phyloP scores from a whole-genome alignment of 2,329 filamentous ascomycete genomes.

The Fusarium sp. region DNA sequence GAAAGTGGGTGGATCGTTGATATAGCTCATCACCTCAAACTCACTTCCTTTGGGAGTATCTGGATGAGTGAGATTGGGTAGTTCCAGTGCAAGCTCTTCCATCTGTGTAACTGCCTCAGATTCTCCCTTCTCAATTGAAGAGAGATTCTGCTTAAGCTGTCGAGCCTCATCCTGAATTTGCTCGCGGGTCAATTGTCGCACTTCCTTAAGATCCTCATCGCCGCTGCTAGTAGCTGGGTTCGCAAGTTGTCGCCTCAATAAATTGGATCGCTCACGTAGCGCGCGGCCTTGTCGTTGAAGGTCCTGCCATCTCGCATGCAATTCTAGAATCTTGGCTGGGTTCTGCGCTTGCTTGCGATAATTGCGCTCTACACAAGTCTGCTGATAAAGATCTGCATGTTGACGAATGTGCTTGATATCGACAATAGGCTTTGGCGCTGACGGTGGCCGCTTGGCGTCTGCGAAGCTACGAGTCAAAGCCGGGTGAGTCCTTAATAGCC shows the following conservation, averaged over 20 bases:
- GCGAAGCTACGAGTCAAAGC: constrained; percentile 39
- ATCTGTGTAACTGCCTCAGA: constrained; percentile 72
- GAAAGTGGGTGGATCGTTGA: constrained; percentile 75
- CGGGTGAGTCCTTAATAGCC: constrained; percentile 10
- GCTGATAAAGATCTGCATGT: constrained; percentile 81
- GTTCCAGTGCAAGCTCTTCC: constrained; percentile 75
- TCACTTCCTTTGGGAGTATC: constrained; percentile 78
- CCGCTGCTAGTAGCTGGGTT: constrained; percentile 61
- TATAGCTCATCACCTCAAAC: constrained; percentile 75
- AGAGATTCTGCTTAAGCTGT: constrained; percentile 70
- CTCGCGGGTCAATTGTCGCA: constrained; percentile 57
- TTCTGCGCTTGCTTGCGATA: constrained; percentile 70
- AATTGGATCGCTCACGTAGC: constrained; percentile 74
- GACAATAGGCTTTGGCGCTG: constrained; percentile 80
- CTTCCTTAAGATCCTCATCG: constrained; percentile 54
- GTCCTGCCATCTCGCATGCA: constrained; percentile 69
- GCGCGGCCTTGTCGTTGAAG: constrained; percentile 69
- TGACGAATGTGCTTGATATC: constrained; percentile 92
- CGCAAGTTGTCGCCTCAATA: constrained; percentile 65
- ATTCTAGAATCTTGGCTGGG: constrained; percentile 65
- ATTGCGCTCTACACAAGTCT: constrained; percentile 88
- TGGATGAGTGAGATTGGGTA: constrained; percentile 87
- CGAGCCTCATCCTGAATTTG: constrained; percentile 72
- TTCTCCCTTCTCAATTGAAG: constrained; percentile 70
- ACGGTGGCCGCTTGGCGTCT: constrained; percentile 66